These are phyloP conservation scores for Cystodermella granulosa DNA, from an alignment of 1,284 basidiomycete genomes.

Conservation along the genomic window DNA sequence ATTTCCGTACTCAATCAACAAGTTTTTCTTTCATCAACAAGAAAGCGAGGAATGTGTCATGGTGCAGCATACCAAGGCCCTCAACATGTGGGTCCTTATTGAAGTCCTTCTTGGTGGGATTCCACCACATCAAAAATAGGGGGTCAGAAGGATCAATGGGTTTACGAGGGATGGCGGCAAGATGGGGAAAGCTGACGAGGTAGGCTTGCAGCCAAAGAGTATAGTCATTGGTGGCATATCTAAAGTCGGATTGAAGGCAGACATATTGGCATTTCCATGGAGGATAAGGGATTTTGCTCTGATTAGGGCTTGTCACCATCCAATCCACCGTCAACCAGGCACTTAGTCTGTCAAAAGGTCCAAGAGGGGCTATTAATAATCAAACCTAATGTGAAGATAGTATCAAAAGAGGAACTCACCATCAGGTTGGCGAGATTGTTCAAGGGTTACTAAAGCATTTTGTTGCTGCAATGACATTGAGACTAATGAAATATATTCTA, in stretches of 20 bases:
- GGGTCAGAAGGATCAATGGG: background rate
- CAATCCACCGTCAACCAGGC: too few relatives aligned
- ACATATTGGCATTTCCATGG: background rate
- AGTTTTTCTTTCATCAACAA: background rate
- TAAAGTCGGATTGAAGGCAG: background rate
- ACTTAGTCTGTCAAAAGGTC: background rate
- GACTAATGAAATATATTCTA: background rate
- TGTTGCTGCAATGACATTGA: too few relatives aligned
- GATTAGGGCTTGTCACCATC: background rate
- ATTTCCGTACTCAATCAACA: background rate
- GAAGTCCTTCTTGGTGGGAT: constrained; percentile 4
- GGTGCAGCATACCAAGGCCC: constrained; percentile 1
- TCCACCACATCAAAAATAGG: constrained; percentile 8
- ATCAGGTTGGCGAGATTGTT: background rate
- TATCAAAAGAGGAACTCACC: background rate
- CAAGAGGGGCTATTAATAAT: background rate
- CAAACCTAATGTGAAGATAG: background rate
- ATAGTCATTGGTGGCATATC: background rate
- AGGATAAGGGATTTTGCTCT: background rate
- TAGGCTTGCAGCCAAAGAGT: too few relatives aligned
- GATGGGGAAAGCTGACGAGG: too few relatives aligned
- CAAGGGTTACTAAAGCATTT: too few relatives aligned
- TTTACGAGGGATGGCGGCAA: too few relatives aligned
- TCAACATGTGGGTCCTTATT: background rate
- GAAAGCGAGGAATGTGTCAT: background rate